Percentiles rank a stretch among this genome's conserved stretches.
phyloP scores from a whole-genome alignment of 208 protist genomes.

The Trypanosoma theileri region DNA sequence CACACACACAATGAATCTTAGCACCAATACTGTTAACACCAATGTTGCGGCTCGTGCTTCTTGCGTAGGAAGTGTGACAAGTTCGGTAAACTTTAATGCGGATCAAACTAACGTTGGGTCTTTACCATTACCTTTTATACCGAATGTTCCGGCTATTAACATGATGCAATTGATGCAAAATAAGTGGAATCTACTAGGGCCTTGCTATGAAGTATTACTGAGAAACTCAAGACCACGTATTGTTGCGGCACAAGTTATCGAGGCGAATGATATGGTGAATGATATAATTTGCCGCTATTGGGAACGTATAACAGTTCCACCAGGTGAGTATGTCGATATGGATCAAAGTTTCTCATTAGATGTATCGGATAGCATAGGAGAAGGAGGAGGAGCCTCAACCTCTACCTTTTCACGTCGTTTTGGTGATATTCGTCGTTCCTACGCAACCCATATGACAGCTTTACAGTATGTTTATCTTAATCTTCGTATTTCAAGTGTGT shows the following conservation, averaged over 20 bases:
- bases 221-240: constrained; percentile 30
- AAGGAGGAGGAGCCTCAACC: too few relatives aligned
- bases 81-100: not conserved
- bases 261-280: constrained; percentile 55
- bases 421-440: not conserved
- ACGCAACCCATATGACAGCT: constrained; percentile 66
- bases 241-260: constrained; percentile 33
- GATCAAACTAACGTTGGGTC: not conserved
- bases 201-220: constrained; percentile 66
- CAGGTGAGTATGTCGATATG: constrained; percentile 1
- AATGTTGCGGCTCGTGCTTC: not conserved
- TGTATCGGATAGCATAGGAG: not conserved
- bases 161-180: constrained; percentile 24
- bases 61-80: not conserved
- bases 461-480: constrained; percentile 87
- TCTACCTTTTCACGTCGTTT: too few relatives aligned
- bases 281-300: constrained; percentile 81
- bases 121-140: not conserved
- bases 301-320: constrained; percentile 74
- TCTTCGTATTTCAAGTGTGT: constrained; percentile 67
- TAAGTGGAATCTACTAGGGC: constrained; percentile 63
- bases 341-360: not conserved
- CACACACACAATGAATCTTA: too few relatives aligned
- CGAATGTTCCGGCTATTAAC: constrained; percentile 6
- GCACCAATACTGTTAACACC: not conserved